Evolutionary conservation across 192 early-diverging fungal genomes (phyloP).

Genomic region (Gryganskiella cystojenkinii): DNA sequence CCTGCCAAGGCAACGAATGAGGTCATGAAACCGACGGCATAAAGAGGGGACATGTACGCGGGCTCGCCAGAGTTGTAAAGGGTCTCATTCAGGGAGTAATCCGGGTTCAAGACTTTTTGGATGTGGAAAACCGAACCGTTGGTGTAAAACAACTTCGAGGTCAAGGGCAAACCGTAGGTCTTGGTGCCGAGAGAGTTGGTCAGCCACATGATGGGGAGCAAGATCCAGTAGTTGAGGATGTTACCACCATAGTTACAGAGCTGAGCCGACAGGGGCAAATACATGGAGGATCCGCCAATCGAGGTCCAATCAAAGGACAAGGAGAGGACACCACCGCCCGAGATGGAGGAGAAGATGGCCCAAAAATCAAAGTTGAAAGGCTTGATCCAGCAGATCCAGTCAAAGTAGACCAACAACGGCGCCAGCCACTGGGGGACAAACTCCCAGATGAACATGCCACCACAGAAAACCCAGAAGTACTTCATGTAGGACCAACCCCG

Average conservation of each 20-base stretch:
- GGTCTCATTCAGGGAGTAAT: constrained; percentile 33
- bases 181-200: constrained; percentile 29
- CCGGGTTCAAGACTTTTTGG: not conserved
- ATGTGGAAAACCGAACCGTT: not conserved
- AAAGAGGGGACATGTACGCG: constrained; percentile 56
- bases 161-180: not conserved
- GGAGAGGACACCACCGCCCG: constrained; percentile 69
- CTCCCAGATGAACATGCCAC: constrained; percentile 50
- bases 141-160: not conserved
- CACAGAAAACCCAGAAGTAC: constrained; percentile 52
- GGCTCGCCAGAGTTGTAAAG: constrained; percentile 55
- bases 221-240: constrained; percentile 70
- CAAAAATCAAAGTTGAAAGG: constrained; percentile 9
- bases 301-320: constrained; percentile 74
- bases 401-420: constrained; percentile 10
- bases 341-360: constrained; percentile 32
- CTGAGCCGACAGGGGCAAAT: constrained; percentile 53
- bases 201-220: constrained; percentile 69
- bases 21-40: constrained; percentile 36
- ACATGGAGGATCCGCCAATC: not conserved
- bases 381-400: constrained; percentile 12
- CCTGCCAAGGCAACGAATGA: constrained; percentile 62
- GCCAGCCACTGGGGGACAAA: constrained; percentile 43
- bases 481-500: constrained; percentile 2
- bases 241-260: constrained; percentile 70